Conservation (phyloP, 2,329 filamentous ascomycete species). For the Macrophomina phaseolina region DNA sequence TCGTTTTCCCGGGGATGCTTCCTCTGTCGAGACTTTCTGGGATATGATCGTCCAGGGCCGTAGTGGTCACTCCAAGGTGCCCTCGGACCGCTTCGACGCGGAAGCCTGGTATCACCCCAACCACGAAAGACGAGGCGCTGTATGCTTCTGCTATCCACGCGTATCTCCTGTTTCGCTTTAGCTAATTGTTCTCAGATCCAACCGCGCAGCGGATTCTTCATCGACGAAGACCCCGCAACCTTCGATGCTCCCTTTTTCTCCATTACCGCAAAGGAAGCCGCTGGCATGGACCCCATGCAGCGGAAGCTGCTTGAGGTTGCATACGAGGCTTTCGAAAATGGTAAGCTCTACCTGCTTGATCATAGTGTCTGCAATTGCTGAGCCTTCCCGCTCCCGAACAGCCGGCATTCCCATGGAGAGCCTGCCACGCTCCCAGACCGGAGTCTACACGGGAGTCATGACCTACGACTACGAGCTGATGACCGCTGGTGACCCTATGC, state of each 20-base stretch:
- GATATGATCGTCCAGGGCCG: constrained; percentile 38
- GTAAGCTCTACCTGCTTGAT: neutral
- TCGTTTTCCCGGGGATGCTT: constrained; percentile 42
- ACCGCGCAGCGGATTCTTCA: constrained; percentile 7
- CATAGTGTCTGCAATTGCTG: neutral
- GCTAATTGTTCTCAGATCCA: neutral
- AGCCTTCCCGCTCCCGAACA: neutral
- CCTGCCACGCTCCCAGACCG: constrained; percentile 30
- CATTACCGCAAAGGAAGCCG: constrained; percentile 30
- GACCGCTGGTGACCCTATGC: constrained; percentile 27
- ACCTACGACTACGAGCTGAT: constrained; percentile 26
- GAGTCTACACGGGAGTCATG: constrained; percentile 34
- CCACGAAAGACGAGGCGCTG: neutral
- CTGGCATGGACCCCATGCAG: constrained; percentile 34
- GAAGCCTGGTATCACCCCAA: constrained; percentile 31
- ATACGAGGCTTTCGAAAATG: constrained; percentile 34
- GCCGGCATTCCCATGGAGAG: constrained; percentile 24
- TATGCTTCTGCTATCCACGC: neutral
- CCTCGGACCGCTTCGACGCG: constrained; percentile 38
- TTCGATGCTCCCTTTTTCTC: constrained; percentile 35
- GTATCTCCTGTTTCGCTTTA: neutral
- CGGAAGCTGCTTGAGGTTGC: constrained; percentile 32
- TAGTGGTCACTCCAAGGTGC: constrained; percentile 31
- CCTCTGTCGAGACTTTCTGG: constrained; percentile 42
- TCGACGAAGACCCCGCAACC: constrained; percentile 28